Evolutionary conservation across 768 basidiomycete species (phyloP).

Genomic region (Candolleomyces efflorescens): DNA sequence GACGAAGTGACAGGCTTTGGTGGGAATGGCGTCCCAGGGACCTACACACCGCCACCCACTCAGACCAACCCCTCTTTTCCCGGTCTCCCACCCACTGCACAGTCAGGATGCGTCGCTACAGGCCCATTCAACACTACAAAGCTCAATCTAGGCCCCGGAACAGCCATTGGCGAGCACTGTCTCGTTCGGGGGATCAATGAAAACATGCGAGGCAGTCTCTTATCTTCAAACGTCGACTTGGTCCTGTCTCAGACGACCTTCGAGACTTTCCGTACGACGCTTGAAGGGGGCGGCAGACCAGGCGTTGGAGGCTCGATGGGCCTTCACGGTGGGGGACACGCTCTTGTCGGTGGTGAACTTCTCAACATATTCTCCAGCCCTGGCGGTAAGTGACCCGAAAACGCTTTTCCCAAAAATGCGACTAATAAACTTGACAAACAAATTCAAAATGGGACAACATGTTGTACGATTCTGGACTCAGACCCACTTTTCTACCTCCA

Average conservation of each 20-base stretch:
- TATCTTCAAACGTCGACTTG: neutral
- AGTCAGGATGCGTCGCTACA: neutral
- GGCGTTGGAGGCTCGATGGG: neutral
- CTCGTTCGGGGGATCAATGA: constrained; percentile 1
- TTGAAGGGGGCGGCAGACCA: neutral
- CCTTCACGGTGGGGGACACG: neutral
- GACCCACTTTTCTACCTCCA: constrained; percentile 9
- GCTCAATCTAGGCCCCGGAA: neutral
- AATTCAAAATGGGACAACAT: no score
- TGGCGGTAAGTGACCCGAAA: neutral
- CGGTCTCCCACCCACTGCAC: no score
- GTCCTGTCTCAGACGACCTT: neutral
- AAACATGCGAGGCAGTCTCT: neutral
- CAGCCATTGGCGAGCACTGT: neutral
- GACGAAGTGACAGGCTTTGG: neutral
- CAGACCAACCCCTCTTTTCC: no score
- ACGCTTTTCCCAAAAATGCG: no score
- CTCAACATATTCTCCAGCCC: neutral
- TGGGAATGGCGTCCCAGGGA: neutral
- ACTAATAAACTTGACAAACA: no score
- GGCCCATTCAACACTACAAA: neutral
- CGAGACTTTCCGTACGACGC: neutral
- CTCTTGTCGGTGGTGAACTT: neutral
- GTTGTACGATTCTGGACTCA: neutral
- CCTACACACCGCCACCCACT: neutral